Evolutionary conservation across 2,329 filamentous ascomycete genomes (phyloP).

Genomic region (Achaetomium macrosporum): DNA sequence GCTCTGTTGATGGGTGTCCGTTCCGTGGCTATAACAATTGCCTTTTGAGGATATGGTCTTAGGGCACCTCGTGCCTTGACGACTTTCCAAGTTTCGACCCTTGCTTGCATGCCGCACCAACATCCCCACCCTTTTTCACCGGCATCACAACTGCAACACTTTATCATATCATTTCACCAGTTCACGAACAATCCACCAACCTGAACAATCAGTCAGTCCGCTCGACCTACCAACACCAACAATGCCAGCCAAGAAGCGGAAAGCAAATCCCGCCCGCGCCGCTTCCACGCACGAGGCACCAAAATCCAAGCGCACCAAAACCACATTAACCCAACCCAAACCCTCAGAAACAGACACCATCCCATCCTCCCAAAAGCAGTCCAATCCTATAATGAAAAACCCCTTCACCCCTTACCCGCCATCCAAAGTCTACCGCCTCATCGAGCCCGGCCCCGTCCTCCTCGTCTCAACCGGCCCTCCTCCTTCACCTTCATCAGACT

Average conservation of each 20-base stretch:
- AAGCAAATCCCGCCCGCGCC: not conserved
- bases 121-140: no score
- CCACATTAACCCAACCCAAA: not conserved
- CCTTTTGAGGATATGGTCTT: no score
- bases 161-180: no score
- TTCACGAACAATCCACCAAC: not conserved
- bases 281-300: not conserved
- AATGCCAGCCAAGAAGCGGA: not conserved
- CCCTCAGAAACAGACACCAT: not conserved
- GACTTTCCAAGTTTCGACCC: no score
- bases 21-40: no score
- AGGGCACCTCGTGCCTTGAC: no score
- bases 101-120: no score
- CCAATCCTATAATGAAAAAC: not conserved
- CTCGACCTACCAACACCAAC: not conserved
- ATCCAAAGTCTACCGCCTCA: conserved; percentile 2
- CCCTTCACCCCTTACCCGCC: not conserved
- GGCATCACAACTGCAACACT: no score
- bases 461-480: not conserved
- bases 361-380: no score
- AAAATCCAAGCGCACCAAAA: not conserved
- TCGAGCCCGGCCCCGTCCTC: not conserved
- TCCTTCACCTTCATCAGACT: not conserved
- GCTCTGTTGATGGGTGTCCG: no score
- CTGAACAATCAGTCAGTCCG: not conserved